Base-by-base conservation (phyloP, 176 grass and related monocot species). In the Hordeum vulgare region DNA sequence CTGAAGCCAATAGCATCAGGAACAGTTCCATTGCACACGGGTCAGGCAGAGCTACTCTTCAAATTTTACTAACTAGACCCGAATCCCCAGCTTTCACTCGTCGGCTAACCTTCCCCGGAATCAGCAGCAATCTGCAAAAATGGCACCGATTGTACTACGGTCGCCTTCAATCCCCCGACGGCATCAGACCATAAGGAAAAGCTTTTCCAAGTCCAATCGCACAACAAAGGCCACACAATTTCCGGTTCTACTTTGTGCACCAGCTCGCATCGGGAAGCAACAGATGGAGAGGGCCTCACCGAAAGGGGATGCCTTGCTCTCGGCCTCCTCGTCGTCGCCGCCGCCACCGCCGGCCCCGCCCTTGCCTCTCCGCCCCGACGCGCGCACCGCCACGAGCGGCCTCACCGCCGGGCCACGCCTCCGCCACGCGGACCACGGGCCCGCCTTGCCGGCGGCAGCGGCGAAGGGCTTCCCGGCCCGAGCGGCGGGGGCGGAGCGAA, bases 331-430 rank as follows among this genome's bases (percentile, higher is more conserved):
- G 49, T 81, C 84, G 59, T 53, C 67, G 88, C 65, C 83, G 36
- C 31, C 79, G 63, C 51, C 80, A 14, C 5, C 31, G 5, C 25
- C 14, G 41, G 72, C 3, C 58, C 45, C 59, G 37, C 60, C 66
- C 58, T 44, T 66, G 58, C 84, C 87, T 59, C 70, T 81, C 86
- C 78, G 87, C 65, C 89, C 86, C 20, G 89, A 86, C 27, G 91
- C 85, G 29, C 87, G 85, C 83, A 97, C 89, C 44, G 86, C 83
- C 56, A 84, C 77, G 64, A 88, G 74, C 45, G 70, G 79, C 76
- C 60, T 86, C 74, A 37, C 41, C 54, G 34, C 69, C 27, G 58
- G 59, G n/a, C 37, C 76, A 14, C 72, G 75, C 76, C 66, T 84
- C 80, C 60, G 33, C 76, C 81, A 78, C 41, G 66, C 75, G 5